Evolutionary conservation across 352 stramenopile species (phyloP), one percentile per base, ranked within the genome.

Genomic region (Globisporangium mamillatum): DNA sequence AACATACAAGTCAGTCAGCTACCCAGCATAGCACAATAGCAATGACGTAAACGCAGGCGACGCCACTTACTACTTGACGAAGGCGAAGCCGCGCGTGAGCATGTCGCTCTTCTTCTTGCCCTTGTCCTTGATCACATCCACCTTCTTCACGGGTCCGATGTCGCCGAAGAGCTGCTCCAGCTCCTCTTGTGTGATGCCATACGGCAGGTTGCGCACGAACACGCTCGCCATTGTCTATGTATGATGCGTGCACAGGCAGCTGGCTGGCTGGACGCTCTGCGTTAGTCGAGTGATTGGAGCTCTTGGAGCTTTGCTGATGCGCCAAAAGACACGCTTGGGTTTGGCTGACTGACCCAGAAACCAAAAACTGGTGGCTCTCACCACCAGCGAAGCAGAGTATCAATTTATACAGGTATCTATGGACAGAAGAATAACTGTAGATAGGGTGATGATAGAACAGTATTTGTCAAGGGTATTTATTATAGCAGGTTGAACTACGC

Each of bases 121-220:
- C 76, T 95, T 95, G 69, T 95, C 84, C 68, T 95, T 95, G 73
- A 95, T 95, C 60, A 95, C 74, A 77, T 92, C 84, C 60, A 95
- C 90, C 76, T 95, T 93, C 71, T 84, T 91, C 36, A 94, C 82
- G 34, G 88, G 88, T 4, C 88, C 88, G 38, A 95, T 78, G 50
- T 93, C 83, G 58, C 88, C 80, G 70, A 95, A 95, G 52, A 92
- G 72, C 54, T 90, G 73, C 81, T 95, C 88, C 38, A 95, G 80
- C 75, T 91, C 83, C 69, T 93, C 83, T 75, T 93, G 85, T 64
- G 86, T 93, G 60, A 93, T 80, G 70, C 86, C 86, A 63, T 91
- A 95, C 72, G 88, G 84, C 77, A 95, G 76, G 76, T 95, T 95
- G 62, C 88, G 88, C 77, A 94, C 88, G 63, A 95, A 95, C 29